Evolutionary conservation across 2,329 filamentous ascomycete genomes (phyloP), one percentile per base, ranked within the genome.

Genomic region (Fusarium bulbicola): DNA sequence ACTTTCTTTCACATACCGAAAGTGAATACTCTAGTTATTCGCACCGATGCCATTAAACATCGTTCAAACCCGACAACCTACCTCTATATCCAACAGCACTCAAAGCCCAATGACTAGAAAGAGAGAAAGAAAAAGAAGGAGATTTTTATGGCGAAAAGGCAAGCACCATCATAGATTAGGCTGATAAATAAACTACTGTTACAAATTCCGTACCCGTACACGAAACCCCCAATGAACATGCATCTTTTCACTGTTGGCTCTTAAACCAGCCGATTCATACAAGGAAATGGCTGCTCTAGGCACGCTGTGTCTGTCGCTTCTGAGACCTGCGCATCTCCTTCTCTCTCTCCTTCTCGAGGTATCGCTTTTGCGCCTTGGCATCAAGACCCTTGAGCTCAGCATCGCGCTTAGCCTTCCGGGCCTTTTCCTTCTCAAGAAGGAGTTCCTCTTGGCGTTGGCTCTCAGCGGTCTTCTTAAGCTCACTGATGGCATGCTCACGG

Each of bases 341-440:
- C 80, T 94, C 92, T 77, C 88, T 90, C 86, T 95, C 93, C 83
- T 91, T 92, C 76, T 95, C 93, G 63, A 95, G 87, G 81, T 91
- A 95, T 85, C 94, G 95, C 86, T 93, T 93, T 87, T 95, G 93
- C 68, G 93, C 92, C 82, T 95, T 94, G 62, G 93, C 93, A 78
- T 92, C 92, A 78, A 95, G 88, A 18, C 88, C 88, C 78, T 91
- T 92, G 73, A 96, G 87, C 80, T 95, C 91, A 75, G 92, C 91
- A 78, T 98, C 95, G 60, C 95, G 90, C 88, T 98, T 97, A 79
- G 93, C 91, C 85, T 98, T 97, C 84, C 92, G 95, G 81, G 92
- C 85, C 83, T 89, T 90, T 80, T 94, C 92, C 71, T 92, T 88
- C 84, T 94, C 92, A 26, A 87, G 77, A 52, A 91, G 88, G 30